Evolutionary conservation across 441 rosid genomes (phyloP), one percentile per base, ranked within the genome.

Genomic region (Raphanus hybrid): DNA sequence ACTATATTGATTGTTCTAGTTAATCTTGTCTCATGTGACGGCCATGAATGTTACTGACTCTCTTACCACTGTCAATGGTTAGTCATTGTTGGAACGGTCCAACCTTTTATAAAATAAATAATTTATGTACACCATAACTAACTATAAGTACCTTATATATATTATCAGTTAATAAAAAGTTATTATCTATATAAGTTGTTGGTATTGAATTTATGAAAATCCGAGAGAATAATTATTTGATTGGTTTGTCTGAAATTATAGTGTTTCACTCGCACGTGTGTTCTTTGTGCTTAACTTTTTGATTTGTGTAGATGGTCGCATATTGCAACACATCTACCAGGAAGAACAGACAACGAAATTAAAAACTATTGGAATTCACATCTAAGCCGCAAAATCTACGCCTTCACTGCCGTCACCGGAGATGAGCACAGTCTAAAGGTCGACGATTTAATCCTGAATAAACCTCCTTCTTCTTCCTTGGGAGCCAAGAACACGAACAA

Each of bases 341-440:
- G 97, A 73, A 78, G 97, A 75, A 90, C 97, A n/a, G 98, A 94
- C 69, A 94, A 94, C 71, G 97, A 92, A 86, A 92, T 94, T 32
- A 93, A 93, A 79, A 93, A 93, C 76, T 86, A 90, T 68, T 93
- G 98, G 98, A 93, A 93, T 76, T 89, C 97, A 35, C 97, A 90
- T 75, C 79, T 92, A n/a, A 86, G 92, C 81, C 76, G 97, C 67
- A 93, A 84, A 82, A 85, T 88, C 37, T 86, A 85, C 69, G 59
- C 85, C 41, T 83, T 88, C 79, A 70, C 57, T 72, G 12, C 60
- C 14, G 79, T 35, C 20, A 34, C 45, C 0, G 69, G 58, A 67
- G 64, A 73, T 6, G 68, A 20, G 7, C 61, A 35, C 5, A 61
- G 67, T 45, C 18, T 75, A 23, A 8, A 78, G 35, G 10, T 18